Base-by-base conservation (phyloP, 257 asterid genomes). In the Marsdenia floribunda region DNA sequence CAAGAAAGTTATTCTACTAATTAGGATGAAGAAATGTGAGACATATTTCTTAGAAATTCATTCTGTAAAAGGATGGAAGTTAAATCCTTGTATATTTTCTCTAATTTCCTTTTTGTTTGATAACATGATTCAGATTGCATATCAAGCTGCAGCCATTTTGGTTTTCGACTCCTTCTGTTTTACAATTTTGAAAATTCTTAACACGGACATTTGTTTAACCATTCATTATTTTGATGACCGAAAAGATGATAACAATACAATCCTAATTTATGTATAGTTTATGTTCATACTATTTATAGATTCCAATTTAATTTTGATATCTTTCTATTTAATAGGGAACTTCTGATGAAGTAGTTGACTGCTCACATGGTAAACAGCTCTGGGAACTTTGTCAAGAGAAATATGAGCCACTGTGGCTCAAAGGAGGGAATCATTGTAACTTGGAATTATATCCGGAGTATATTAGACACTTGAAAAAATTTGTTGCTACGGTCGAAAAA, bases 351-450 rank as follows among this genome's bases (percentile, higher is more conserved):
- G 93, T 86, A 9, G 93, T 88, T 67, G 82, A 86, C 80, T 86
- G 84, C 73, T 88, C 93, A 37, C 93, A 86, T 21, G 89, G 91
- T n/a, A 86, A 88, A 79, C 91, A 83, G 74, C 88, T 86, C 33
- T 86, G 81, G 78, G 91, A 86, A 70, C 85, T 85, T 12, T 85
- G 91, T 77, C 86, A 77, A 64, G 87, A 83, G 77, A 86, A 87
- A 77, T 88, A 77, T 12, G 91, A 87, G 79, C 91, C 91, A 0
- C 65, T 87, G 65, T 87, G 91, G 91, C 79, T 87, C 49, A 87
- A 87, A 73, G 91, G 91, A 8, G 91, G 88, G 57, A 85, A 82
- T 46, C 91, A 85, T 75, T 87, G 91, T 71, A 86, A 87, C 81
- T 76, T 87, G 77, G 91, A 87, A 75, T 70, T 81, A 50, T 85